Evolutionary conservation across 1,284 basidiomycete species (phyloP).

Genomic region (Fistulinella cinereoalba): DNA sequence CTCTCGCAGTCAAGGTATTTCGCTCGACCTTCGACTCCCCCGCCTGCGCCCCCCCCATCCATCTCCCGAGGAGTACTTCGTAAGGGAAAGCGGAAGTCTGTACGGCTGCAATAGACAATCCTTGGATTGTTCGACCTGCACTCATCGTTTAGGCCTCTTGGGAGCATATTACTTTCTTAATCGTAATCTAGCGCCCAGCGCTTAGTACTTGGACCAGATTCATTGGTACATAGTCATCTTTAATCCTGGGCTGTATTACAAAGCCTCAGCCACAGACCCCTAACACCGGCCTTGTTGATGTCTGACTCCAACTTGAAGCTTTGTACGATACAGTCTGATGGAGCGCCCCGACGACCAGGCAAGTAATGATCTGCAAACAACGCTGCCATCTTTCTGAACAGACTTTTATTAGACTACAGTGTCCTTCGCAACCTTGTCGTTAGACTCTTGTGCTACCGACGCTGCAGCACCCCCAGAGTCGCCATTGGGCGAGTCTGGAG

Average conservation of each 20-base stretch:
- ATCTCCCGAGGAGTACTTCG: slow-evolving; percentile 17
- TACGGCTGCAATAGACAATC: slow-evolving; percentile 21
- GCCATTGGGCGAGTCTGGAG: background rate
- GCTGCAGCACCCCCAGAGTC: too few species aligned
- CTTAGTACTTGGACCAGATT: too few species aligned
- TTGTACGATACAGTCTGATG: background rate
- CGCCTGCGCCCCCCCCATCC: slow-evolving; percentile 1
- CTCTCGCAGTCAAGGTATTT: slow-evolving; percentile 17
- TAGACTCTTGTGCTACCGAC: background rate
- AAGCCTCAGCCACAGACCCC: too few species aligned
- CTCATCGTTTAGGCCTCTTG: background rate
- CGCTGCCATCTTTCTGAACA: background rate
- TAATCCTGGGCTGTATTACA: too few species aligned
- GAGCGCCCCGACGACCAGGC: slow-evolving; percentile 1
- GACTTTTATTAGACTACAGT: slow-evolving; percentile 4
- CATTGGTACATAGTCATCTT: too few species aligned
- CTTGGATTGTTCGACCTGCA: background rate
- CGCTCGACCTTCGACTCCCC: slow-evolving; percentile 2
- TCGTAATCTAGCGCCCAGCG: too few species aligned
- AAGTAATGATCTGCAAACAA: background rate
- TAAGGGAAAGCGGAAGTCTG: slow-evolving; percentile 24
- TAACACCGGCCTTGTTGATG: background rate
- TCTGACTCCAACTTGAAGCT: background rate
- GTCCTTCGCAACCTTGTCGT: slow-evolving; percentile 4
- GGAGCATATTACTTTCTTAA: background rate